Evolutionary conservation across 352 stramenopile genomes (phyloP).

Genomic region (Globisporangium irregulare): DNA sequence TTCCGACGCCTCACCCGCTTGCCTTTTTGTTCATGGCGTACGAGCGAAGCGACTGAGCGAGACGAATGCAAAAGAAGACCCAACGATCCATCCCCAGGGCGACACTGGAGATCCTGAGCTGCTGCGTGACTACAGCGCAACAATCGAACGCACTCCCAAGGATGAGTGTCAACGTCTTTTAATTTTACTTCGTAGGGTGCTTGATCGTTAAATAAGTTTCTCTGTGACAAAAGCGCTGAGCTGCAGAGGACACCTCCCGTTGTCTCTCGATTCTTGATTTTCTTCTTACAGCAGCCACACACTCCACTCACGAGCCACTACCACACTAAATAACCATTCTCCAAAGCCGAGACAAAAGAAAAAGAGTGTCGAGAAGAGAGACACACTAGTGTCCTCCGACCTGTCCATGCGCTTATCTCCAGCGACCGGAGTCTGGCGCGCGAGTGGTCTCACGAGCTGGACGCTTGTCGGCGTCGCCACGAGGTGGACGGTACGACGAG

Average conservation of each 20-base stretch:
- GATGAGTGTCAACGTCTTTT: neutral
- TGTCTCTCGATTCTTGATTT: slow-evolving; percentile 11
- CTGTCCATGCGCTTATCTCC: slow-evolving; percentile 39
- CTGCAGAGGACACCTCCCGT: neutral
- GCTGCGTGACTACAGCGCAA: neutral
- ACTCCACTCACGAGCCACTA: neutral
- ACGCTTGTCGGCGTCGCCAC: slow-evolving; percentile 23
- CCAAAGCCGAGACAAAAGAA: neutral
- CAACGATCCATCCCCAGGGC: slow-evolving; percentile 8
- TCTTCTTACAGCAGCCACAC: slow-evolving; percentile 6
- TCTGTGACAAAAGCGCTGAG: slow-evolving; percentile 6
- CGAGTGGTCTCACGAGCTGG: slow-evolving; percentile 34
- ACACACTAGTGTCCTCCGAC: neutral
- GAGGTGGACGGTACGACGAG: slow-evolving; percentile 54
- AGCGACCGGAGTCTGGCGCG: slow-evolving; percentile 60
- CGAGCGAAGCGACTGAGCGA: slow-evolving; percentile 1
- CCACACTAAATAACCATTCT: slow-evolving; percentile 6
- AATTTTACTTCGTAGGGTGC: neutral
- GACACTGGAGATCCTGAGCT: slow-evolving; percentile 10
- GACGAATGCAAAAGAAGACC: neutral
- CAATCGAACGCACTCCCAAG: neutral
- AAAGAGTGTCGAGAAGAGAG: slow-evolving; percentile 6
- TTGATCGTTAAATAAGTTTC: slow-evolving; percentile 10
- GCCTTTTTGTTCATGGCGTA: neutral
- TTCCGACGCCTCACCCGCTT: slow-evolving; percentile 4